Conservation (phyloP, 2,329 filamentous ascomycete genomes). For the Hypoxylon sp. region DNA sequence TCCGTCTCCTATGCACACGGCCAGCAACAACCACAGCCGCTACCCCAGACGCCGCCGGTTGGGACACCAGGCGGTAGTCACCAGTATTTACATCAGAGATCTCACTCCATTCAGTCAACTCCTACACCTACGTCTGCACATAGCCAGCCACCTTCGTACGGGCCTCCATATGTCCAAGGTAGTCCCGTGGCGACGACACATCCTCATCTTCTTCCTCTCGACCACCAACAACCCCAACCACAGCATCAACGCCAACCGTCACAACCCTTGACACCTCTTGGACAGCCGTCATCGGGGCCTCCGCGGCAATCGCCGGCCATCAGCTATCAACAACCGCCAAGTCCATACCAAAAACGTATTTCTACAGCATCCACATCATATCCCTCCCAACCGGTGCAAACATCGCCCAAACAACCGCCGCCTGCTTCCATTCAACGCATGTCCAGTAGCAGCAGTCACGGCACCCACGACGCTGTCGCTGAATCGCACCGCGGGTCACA, state of each 20-base stretch:
- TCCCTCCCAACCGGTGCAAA: conserved; percentile 50
- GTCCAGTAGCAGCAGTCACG: conserved; percentile 58
- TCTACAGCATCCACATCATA: conserved; percentile 46
- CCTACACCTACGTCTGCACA: conserved; percentile 73
- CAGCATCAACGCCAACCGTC: conserved; percentile 64
- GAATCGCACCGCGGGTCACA: conserved; percentile 64
- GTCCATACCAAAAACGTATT: conserved; percentile 70
- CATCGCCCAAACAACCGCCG: conserved; percentile 55
- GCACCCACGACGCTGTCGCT: conserved; percentile 59
- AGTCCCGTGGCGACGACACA: conserved; percentile 66
- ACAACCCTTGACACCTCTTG: conserved; percentile 67
- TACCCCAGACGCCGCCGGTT: conserved; percentile 66
- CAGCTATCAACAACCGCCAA: conserved; percentile 65
- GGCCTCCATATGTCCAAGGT: conserved; percentile 63
- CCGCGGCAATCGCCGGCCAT: conserved; percentile 60
- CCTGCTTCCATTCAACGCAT: conserved; percentile 55
- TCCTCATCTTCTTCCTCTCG: conserved; percentile 55
- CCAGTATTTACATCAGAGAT: conserved; percentile 60
- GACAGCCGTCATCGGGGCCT: conserved; percentile 60
- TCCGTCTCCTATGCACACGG: conserved; percentile 58
- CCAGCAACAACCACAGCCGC: conserved; percentile 49
- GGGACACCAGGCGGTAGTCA: conserved; percentile 57
- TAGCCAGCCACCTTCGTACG: conserved; percentile 66
- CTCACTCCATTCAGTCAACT: conserved; percentile 70
- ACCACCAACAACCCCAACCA: conserved; percentile 50